Evolutionary conservation across 169 alveolate species (phyloP), one percentile per base, ranked within the genome.

Genomic region (Eimeria maxima): DNA sequence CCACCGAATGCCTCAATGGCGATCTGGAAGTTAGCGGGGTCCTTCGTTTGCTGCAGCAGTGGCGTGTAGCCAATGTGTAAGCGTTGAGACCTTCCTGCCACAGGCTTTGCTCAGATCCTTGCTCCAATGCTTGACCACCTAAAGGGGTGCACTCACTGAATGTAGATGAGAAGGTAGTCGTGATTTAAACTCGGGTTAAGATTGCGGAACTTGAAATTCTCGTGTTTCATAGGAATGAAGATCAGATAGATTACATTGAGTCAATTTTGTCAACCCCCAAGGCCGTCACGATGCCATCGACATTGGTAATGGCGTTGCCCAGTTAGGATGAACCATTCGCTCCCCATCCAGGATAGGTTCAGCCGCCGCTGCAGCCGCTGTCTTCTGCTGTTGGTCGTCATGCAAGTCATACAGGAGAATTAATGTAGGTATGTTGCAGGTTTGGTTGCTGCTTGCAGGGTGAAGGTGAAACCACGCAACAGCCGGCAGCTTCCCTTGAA

Each of bases 21-120:
- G 93, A 87, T n/a, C 42, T 87, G 81, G 57, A 57, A 33, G 60
- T 60, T 44, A 65, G 83, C 73, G 93, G 93, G 16, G n/a, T 65
- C 22, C 78, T 67, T n/a, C 53, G 67, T 14, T 22, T 87, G 65
- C 67, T 63, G 47, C 63, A 87, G 60, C 93, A 63, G 67, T 87
- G 93, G 93, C 93, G 93, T 18, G 20, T 53, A n/a, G 81, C 73
- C 42, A 65, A 87, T 87, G 71, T 87, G 93, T 87, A 65, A 42
- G 93, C 65, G 38, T 13, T 63, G 13, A 38, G 78, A 55, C 18
- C n/a, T 29, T 50, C 91, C 91, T 55, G 74, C 55, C 50, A 10
- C 81, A 33, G 16, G 10, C 27, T 29, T 29, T 71, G 53, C 50
- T 7, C 53, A 33, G 81, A 11, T 47, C 53, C 27, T n/a, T 33